These are phyloP conservation scores for Metschnikowia vanudenii DNA, from an alignment of 805 yeast species.

Conservation along the genomic window DNA sequence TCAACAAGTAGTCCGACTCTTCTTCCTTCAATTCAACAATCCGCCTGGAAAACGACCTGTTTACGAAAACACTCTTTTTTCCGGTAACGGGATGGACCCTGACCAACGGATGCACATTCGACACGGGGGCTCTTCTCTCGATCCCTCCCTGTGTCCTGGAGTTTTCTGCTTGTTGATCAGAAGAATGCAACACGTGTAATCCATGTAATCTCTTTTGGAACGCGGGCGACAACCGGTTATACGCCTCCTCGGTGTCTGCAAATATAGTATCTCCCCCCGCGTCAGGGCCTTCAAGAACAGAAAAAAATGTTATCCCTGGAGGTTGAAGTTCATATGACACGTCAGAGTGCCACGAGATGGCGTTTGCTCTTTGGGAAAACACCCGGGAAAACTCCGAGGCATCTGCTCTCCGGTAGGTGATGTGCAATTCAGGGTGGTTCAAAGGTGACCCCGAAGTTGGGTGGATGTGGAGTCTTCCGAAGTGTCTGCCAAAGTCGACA, in stretches of 20 bases:
- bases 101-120: conserved; percentile 66
- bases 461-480: conserved; percentile 71
- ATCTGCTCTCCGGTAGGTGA: conserved; percentile 21
- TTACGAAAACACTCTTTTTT: conserved; percentile 56
- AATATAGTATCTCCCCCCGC: conserved; percentile 78
- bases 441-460: conserved; percentile 72
- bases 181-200: conserved; percentile 67
- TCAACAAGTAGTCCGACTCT: conserved; percentile 61
- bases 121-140: conserved; percentile 62
- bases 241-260: conserved; percentile 70
- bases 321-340: conserved; percentile 73
- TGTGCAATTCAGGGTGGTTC: conserved; percentile 25
- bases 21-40: conserved; percentile 72
- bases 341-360: conserved; percentile 67
- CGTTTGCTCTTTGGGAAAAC: conserved; percentile 30
- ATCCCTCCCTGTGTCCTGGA: conserved; percentile 56
- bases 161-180: conserved; percentile 64
- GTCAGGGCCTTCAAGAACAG: conserved; percentile 55
- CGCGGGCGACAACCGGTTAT: conserved; percentile 64
- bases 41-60: conserved; percentile 60
- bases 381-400: conserved; percentile 19
- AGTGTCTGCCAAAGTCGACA: conserved; percentile 57
- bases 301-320: conserved; percentile 67
- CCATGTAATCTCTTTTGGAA: conserved; percentile 59
- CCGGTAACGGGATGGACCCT: conserved; percentile 73